These are phyloP conservation scores for Tolypocladium guangdongense DNA, from an alignment of 2,329 filamentous ascomycete genomes.

Conservation along the genomic window DNA sequence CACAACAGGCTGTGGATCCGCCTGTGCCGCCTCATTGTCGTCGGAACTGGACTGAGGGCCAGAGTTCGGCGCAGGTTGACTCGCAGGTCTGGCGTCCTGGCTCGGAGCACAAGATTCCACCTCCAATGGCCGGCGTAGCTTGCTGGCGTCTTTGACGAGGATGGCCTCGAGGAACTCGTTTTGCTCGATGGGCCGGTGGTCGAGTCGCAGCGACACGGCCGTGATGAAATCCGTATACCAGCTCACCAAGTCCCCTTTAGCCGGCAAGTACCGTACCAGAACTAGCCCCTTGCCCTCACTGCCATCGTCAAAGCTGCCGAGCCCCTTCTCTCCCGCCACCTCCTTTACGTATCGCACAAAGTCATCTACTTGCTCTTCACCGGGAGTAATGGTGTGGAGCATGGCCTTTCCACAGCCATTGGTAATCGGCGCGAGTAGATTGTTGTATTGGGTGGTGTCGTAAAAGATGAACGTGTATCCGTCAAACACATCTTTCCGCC, in stretches of 20 bases:
- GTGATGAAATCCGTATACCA: conserved; percentile 65
- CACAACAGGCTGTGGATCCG: conserved; percentile 3
- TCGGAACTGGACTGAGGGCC: conserved; percentile 3
- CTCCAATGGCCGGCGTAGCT: conserved; percentile 58
- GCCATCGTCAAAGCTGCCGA: conserved; percentile 52
- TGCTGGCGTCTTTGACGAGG: conserved; percentile 63
- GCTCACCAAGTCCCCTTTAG: conserved; percentile 38
- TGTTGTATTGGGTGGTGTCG: conserved; percentile 63
- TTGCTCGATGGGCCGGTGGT: conserved; percentile 77
- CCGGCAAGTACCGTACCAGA: conserved; percentile 60
- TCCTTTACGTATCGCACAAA: conserved; percentile 68
- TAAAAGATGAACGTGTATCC: conserved; percentile 87
- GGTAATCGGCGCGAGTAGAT: conserved; percentile 62
- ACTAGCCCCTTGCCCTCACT: conserved; percentile 62
- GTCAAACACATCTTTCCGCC: conserved; percentile 63
- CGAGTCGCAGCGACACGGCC: conserved; percentile 57
- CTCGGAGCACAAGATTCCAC: conserved; percentile 22
- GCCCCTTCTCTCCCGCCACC: conserved; percentile 62
- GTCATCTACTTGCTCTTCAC: conserved; percentile 59
- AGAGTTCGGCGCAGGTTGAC: conserved; percentile 1
- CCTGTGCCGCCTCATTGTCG: background rate
- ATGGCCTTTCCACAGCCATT: conserved; percentile 77
- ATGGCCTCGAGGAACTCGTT: conserved; percentile 90
- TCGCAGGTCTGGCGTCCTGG: conserved; percentile 6
- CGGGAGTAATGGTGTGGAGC: conserved; percentile 47